Base-by-base conservation (phyloP, 176 grass and related monocot genomes). In the Chloris gayana region DNA sequence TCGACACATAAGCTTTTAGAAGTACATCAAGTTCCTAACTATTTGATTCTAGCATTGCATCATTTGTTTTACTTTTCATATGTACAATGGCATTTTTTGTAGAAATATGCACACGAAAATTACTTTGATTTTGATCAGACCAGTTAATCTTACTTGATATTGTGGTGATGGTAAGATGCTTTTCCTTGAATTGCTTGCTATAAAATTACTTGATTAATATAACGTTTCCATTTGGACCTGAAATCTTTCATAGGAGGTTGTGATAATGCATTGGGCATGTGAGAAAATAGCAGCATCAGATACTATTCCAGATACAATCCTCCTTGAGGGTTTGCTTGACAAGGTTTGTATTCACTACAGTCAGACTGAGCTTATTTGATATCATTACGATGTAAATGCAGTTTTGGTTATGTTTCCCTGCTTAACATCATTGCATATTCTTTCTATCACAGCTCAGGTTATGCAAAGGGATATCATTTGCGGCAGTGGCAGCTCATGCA, bases 381-480 rank as follows among this genome's bases (percentile, higher is more conserved):
- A 80, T 29, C 56, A 8, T 56, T 76, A 37, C 57, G 33, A 58
- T 45, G 6, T 64, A 51, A 51, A 84, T 70, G 22, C 32, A 38
- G 29, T 46, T 76, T 7, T 56, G 65, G 41, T 50, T 51, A 12
- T 82, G 13, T 29, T n/a, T 49, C 46, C 71, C 34, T 84, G 46
- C 32, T 82, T 75, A 76, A 72, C 64, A 69, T 19, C 74, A 73
- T 74, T 77, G 42, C 59, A 76, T 47, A 29, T 78, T 47, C 14
- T 82, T 88, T 60, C 22, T 90, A 69, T 89, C 79, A 31, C 88
- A 99, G 96, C 90, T 99, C 58, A 93, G 78, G 79, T 91, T 99
- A 89, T 95, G 96, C 80, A 95, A 99, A 91, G 86, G 90, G 60
- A 99, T 99, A 99, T 99, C 96, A 38, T 95, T 91, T 88, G 96